phyloP scores from a whole-genome alignment of 2,329 filamentous ascomycete species.

The Diaporthe sp. region DNA sequence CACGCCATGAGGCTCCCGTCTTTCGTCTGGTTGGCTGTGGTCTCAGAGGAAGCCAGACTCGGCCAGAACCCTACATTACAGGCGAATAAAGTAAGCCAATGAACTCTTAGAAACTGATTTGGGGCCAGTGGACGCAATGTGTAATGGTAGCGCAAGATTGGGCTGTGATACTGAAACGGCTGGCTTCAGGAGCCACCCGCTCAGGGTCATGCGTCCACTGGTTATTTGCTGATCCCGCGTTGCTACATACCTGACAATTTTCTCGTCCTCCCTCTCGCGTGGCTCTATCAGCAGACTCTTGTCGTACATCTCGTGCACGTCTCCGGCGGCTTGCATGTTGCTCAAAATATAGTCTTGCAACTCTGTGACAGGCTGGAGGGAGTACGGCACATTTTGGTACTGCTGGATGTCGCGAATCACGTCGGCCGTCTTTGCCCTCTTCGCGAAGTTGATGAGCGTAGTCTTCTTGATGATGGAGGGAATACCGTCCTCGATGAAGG shows the following conservation, averaged over 20 bases:
- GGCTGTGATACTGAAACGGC: constrained; percentile 29
- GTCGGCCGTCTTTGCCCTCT: constrained; percentile 96
- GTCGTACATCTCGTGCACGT: constrained; percentile 99
- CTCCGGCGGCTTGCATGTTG: constrained; percentile 94
- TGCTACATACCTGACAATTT: constrained; percentile 91
- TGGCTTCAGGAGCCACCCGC: constrained; percentile 35
- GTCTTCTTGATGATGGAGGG: constrained; percentile 97
- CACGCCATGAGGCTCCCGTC: constrained; percentile 14
- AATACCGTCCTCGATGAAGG: constrained; percentile 98
- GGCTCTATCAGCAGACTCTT: constrained; percentile 94
- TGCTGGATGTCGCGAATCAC: constrained; percentile 99
- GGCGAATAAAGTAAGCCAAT: constrained; percentile 41
- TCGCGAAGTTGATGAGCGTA: constrained; percentile 97
- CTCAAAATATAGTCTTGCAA: constrained; percentile 96
- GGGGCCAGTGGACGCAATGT: neutral
- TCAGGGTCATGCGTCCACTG: constrained; percentile 34
- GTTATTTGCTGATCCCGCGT: constrained; percentile 46
- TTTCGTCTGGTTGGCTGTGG: constrained; percentile 19
- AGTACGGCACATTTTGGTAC: constrained; percentile 98
- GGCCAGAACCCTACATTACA: constrained; percentile 65
- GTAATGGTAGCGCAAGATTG: constrained; percentile 31
- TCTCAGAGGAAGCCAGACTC: constrained; percentile 71
- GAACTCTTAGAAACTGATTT: neutral
- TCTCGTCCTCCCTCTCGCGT: constrained; percentile 96
- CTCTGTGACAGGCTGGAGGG: constrained; percentile 88